Percentiles rank a stretch among this genome's conserved stretches.
These are phyloP conservation scores for Metschnikowia drakensbergensis DNA, from an alignment of 805 yeast genomes.

Conservation along the genomic window DNA sequence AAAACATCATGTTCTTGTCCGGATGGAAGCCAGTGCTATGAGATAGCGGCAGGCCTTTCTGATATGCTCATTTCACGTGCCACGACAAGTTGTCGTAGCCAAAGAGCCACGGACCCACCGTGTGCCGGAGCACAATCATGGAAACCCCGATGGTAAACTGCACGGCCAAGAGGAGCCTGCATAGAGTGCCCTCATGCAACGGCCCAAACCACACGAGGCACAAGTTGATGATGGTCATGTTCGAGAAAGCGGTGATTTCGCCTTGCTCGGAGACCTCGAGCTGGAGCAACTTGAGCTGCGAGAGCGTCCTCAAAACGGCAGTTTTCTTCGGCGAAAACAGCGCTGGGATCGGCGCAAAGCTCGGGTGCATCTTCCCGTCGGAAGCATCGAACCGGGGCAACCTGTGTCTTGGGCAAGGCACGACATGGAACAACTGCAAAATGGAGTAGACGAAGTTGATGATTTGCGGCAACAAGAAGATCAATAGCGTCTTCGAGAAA, in stretches of 20 bases:
- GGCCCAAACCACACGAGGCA: conserved; percentile 88
- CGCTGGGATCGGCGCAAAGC: conserved; percentile 33
- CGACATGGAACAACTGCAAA: conserved; percentile 84
- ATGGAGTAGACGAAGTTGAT: conserved; percentile 82
- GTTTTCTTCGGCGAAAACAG: conserved; percentile 19
- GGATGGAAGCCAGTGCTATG: too few relatives aligned
- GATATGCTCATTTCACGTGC: conserved; percentile 26
- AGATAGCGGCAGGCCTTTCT: too few relatives aligned
- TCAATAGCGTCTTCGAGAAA: conserved; percentile 85
- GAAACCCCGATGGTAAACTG: conserved; percentile 66
- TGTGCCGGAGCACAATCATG: conserved; percentile 73
- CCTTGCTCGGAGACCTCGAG: conserved; percentile 22
- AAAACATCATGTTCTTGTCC: too few relatives aligned
- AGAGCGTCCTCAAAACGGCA: conserved; percentile 43
- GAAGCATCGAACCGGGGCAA: conserved; percentile 69
- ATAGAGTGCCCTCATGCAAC: conserved; percentile 73
- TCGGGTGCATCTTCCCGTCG: conserved; percentile 72
- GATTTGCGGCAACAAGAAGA: conserved; percentile 88
- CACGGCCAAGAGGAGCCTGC: conserved; percentile 51
- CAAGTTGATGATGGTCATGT: conserved; percentile 84
- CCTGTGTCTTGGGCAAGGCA: conserved; percentile 95
- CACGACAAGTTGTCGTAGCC: conserved; percentile 76
- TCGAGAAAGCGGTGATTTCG: conserved; percentile 51
- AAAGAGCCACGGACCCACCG: conserved; percentile 79
- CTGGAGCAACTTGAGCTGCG: conserved; percentile 46